A percentile compares a stretch with the other conserved stretches of the same genome.
These are phyloP conservation scores for Termitomyces eurrhizus DNA, from an alignment of 768 basidiomycete species.

Conservation along the genomic window DNA sequence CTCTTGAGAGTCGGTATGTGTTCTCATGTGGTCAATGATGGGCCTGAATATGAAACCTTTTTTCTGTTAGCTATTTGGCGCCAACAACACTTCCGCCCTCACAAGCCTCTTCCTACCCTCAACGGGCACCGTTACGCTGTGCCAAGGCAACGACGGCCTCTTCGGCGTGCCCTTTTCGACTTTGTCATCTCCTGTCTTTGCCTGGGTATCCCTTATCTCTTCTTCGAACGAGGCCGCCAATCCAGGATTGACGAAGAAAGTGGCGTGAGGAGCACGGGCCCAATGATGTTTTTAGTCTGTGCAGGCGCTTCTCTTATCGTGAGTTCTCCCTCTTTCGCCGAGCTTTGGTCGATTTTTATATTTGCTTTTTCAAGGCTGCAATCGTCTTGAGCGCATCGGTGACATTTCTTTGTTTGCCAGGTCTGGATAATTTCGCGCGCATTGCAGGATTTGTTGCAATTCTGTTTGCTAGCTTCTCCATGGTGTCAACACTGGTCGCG, in stretches of 20 bases:
- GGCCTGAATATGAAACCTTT: not conserved
- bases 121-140: slow-evolving; percentile 25
- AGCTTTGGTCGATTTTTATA: slow-evolving; percentile 12
- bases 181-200: slow-evolving; percentile 61
- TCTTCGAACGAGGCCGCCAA: slow-evolving; percentile 49
- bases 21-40: not conserved
- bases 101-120: slow-evolving; percentile 62
- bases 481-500: slow-evolving; percentile 65
- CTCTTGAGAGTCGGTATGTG: slow-evolving; percentile 62
- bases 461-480: slow-evolving; percentile 63
- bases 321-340: slow-evolving; percentile 25
- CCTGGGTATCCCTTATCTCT: slow-evolving; percentile 78
- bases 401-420: slow-evolving; percentile 77
- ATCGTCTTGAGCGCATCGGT: slow-evolving; percentile 78
- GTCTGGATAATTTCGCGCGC: slow-evolving; percentile 59
- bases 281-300: slow-evolving; percentile 60
- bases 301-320: slow-evolving; percentile 65
- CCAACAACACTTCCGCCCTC: slow-evolving; percentile 64
- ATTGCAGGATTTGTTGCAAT: slow-evolving; percentile 65
- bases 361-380: slow-evolving; percentile 53
- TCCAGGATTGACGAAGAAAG: slow-evolving; percentile 60
- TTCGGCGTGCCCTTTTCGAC: slow-evolving; percentile 51
- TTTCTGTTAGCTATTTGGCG: slow-evolving; percentile 58
- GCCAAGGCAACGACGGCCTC: slow-evolving; percentile 28
- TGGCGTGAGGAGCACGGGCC: slow-evolving; percentile 44